Base-by-base conservation (phyloP, 345 rosid species). In the Eucalyptus cloeziana region DNA sequence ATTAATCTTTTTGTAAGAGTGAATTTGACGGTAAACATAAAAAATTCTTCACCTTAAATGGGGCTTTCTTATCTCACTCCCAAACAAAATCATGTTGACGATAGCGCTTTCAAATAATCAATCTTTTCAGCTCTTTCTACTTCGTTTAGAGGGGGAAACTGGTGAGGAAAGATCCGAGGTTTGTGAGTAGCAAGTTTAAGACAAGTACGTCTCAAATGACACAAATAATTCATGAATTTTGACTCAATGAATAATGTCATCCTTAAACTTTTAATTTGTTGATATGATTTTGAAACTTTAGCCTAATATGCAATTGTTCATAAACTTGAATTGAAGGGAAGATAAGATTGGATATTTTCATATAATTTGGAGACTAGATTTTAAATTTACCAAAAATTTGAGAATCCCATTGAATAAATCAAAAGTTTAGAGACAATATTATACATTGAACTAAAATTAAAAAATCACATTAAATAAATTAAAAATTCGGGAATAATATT, bases 171-270 rank as follows among this genome's bases (percentile, higher is more conserved):
- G 19, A 64, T 64, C 0, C 0, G 5, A 30, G 71, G 7, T 62
- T 0, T 30, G 37, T 4, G 71, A 64, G 37, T n/a, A 13, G 3
- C 10, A 64, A 64, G 71, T 64, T 64, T 13, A 7, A 31, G 33
- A 30, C 17, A 64, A 62, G 9, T 14, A 30, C 5, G 1, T 62
- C 7, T 27, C 17, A 22, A 24, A 56, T 56, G 12, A 24, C 0
- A 22, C 1, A 56, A 56, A 9, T 56, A 24, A 56, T 56, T 21
- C 5, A 9, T 9, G 0, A 56, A 56, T 56, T 56, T 56, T 56
- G 3, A 0, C 30, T 0, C 5, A 24, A 9, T 1, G 1, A 22
- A 56, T 0, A 8, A 56, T 56, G 0, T 24, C 62, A 0, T 56
- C 1, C 4, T 2, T 56, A 22, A 56, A 56, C 5, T 56, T 22